Evolutionary conservation across 495 filamentous ascomycete genomes (phyloP), one percentile per base, ranked within the genome.

Genomic region (Aspergillus campestris): DNA sequence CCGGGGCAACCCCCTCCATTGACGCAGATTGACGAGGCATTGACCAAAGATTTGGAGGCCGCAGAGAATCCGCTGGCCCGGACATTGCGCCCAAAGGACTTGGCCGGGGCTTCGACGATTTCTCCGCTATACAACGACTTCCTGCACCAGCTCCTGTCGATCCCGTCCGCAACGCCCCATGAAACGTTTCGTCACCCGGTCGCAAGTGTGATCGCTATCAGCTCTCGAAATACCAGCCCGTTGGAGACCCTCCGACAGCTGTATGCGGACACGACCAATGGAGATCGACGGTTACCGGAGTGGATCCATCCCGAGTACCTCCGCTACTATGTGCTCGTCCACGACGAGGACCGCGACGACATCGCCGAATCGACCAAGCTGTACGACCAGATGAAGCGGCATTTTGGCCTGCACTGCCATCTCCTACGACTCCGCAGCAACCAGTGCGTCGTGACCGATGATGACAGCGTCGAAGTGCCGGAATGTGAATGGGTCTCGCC

Each of bases 331-430:
- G 85, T 98, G 11, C 73, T 98, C 15, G 80, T 98, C n/a, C 94
- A 98, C 53, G 92, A 98, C 53, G 92, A 98, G 60, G 94, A 97
- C 50, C 77, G 75, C 34, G 89, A 94, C 56, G 89, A 97, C 56
- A 92, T 96, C 40, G 74, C 80, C 9, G 90, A 89, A 61, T 94
- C 83, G 30, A 94, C 86, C 59, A 77, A 76, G 35, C 71, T 96
- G 15, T 98, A 92, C 58, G 91, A 97, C 50, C 86, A 94, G 59
- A 98, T 98, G 92, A 97, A 97, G 65, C 78, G 90, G 24, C 88
- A 95, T 61, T 91, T 97, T 53, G 92, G 92, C 4, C 69, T 98
- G 14, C 89, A 97, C 61, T 98, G 92, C 60, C 92, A 97, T 62
- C 74, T 98, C 3, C 74, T 98, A 5, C 71, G 92, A 33, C 69